Evolutionary conservation across 2,329 filamentous ascomycete species (phyloP), one percentile per base, ranked within the genome.

Genomic region (Catunica adiposa): DNA sequence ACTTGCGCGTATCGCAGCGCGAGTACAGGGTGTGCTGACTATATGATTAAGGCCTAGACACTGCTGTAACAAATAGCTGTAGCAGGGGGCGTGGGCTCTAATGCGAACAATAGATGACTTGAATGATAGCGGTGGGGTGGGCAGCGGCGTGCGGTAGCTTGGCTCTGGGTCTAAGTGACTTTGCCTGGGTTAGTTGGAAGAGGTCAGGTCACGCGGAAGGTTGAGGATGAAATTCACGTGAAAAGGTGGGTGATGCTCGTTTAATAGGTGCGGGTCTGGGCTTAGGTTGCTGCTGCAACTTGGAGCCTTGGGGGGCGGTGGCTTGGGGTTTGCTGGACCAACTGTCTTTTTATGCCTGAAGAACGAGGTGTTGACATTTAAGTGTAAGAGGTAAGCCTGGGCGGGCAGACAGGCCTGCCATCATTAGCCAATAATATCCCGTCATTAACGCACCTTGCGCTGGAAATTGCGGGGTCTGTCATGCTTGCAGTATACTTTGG

Each of bases 171-270:
- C 51, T 58, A 46, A 56, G 31, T 48, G n/a, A n/a, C n/a, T n/a
- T n/a, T 26, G 52, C 34, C 54, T 54, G 53, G 58, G 56, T 56
- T 58, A 58, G 55, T 17, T 38, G 34, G 34, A 47, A 38, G 38
- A 48, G 51, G 46, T 42, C 53, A 51, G 66, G 67, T 70, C 68
- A 70, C 67, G 68, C 66, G 68, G 67, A 62, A 61, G 63, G 62
- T 40, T 61, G 62, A 66, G 64, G 62, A 64, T 62, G 62, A 62
- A 63, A 63, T 69, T 67, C 68, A 69, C 68, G 68, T 69, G 68
- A 66, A 67, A 65, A 44, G 59, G 62, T 66, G 64, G 63, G 65
- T 66, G 65, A 64, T 64, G 64, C 8, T 44, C 11, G n/a, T n/a
- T 44, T 17, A 22, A n/a, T 22, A 44, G 40, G 5, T 4, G 14